phyloP scores from a whole-genome alignment of 108 stramenopile genomes.

The Cyclostephanos invisitatus region DNA sequence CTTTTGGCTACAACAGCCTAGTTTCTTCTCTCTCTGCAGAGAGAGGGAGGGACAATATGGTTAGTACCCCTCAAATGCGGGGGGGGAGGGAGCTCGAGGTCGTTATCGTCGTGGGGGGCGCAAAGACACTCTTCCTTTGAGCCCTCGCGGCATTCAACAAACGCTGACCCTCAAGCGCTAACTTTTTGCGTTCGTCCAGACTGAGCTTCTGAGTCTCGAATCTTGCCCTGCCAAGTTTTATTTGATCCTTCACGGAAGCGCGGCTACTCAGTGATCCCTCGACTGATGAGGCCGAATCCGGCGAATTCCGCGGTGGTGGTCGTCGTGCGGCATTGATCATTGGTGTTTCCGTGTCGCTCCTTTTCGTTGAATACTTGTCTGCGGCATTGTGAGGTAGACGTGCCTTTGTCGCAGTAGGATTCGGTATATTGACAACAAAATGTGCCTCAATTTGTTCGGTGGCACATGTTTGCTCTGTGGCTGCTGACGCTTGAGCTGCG shows the following conservation, averaged over 20 bases:
- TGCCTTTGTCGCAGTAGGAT: neutral
- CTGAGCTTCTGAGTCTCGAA: constrained; percentile 43
- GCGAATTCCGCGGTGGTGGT: constrained; percentile 12
- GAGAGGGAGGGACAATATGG: no score
- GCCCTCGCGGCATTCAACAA: constrained; percentile 29
- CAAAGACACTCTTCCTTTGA: constrained; percentile 17
- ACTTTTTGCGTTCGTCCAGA: constrained; percentile 36
- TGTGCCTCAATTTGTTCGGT: neutral
- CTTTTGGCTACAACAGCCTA: no score
- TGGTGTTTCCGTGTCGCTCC: constrained; percentile 5
- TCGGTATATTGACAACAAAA: constrained; percentile 3
- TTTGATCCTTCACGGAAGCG: constrained; percentile 39
- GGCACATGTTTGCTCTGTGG: neutral
- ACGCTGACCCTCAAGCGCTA: constrained; percentile 29
- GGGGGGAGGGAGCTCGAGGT: constrained; percentile 8
- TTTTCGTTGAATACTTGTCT: neutral
- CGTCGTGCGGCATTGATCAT: neutral
- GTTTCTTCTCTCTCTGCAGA: no score
- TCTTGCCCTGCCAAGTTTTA: constrained; percentile 25
- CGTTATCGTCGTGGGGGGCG: constrained; percentile 24
- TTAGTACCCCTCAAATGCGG: no score
- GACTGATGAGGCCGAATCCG: constrained; percentile 34
- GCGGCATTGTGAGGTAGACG: neutral
- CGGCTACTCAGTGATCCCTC: constrained; percentile 47
- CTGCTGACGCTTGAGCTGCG: neutral